Evolutionary conservation across 495 filamentous ascomycete genomes (phyloP), one percentile per base, ranked within the genome.

Genomic region (Cladorrhinum samala): DNA sequence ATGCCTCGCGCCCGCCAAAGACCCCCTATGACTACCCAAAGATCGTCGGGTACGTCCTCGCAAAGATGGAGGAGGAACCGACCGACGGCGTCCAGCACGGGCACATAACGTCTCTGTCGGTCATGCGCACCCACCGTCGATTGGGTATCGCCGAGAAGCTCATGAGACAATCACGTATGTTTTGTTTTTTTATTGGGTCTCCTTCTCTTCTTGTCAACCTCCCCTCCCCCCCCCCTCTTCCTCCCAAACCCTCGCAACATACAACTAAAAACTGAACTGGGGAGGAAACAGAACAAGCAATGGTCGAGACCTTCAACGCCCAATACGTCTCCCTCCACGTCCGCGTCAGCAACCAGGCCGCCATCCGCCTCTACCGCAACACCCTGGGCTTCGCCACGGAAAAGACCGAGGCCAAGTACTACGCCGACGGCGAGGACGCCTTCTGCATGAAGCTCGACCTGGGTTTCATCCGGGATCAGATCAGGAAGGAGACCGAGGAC

Each of bases 1-100:
- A 97, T 68, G 80, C 85, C 16, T 84, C 83, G 14, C 83, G 90
- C 14, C 87, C 90, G 11, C 78, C 78, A 44, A 85, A 83, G 70
- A 78, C 74, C 49, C 86, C 83, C n/a, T 89, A 92, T 62, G 84
- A 93, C 62, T 91, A 94, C 51, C 93, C 93, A 37, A 91, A 95
- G 73, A 94, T 97, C 41, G 93, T 97, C n/a, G 93, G 93, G 55
- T 98, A 98, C 70, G 93, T 98, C 14, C 83, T 98, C 21, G 92
- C 93, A 37, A 98, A 98, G 79, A 97, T 98, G 94, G 93, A 98
- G 70, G 93, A 98, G 74, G 93, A 97, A 72, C 93, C 93, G 1
- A 64, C 83, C 53, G 91, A 97, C 69, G 90, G 90, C 27, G 74
- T 94, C 50, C 88, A 85, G 66, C 93, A 96, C 77, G 93, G 93